phyloP scores from a whole-genome alignment of 805 yeast genomes.

The Zygosaccharomyces rouxii region DNA sequence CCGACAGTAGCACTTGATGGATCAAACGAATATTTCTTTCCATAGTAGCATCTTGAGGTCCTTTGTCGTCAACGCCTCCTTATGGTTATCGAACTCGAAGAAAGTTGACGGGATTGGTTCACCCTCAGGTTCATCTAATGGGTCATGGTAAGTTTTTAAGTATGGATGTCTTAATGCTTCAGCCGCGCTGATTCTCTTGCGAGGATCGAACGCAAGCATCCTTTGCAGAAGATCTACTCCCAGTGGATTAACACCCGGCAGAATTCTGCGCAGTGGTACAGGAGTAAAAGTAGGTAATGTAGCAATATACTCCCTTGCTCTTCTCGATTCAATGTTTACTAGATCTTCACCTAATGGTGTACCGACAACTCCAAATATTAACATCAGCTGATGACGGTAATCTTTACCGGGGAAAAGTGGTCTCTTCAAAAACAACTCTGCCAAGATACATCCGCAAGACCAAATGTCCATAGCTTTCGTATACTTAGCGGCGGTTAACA shows the following conservation, averaged over 20 bases:
- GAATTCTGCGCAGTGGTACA: constrained; percentile 26
- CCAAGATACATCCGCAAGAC: constrained; percentile 95
- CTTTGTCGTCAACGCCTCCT: constrained; percentile 69
- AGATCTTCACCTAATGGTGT: constrained; percentile 82
- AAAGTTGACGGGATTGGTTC: constrained; percentile 80
- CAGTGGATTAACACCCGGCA: constrained; percentile 53
- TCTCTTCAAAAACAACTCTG: constrained; percentile 79
- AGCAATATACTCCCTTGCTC: constrained; percentile 86
- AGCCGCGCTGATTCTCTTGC: constrained; percentile 73
- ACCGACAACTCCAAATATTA: constrained; percentile 81
- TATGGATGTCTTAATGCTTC: constrained; percentile 87
- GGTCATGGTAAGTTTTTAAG: constrained; percentile 84
- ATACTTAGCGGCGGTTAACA: constrained; percentile 90
- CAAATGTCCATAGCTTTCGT: constrained; percentile 94
- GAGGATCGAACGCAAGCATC: constrained; percentile 78
- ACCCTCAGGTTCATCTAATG: constrained; percentile 86
- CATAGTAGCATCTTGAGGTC: constrained; percentile 76
- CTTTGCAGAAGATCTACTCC: constrained; percentile 66
- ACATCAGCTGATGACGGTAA: constrained; percentile 83
- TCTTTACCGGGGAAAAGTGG: constrained; percentile 94
- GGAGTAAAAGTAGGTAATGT: constrained; percentile 59
- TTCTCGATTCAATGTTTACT: constrained; percentile 63
- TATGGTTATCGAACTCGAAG: constrained; percentile 81
- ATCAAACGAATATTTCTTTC: constrained; percentile 53
- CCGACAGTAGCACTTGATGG: not conserved